Conservation (phyloP, 2,329 filamentous ascomycete genomes). For the Colletotrichum magnum region DNA sequence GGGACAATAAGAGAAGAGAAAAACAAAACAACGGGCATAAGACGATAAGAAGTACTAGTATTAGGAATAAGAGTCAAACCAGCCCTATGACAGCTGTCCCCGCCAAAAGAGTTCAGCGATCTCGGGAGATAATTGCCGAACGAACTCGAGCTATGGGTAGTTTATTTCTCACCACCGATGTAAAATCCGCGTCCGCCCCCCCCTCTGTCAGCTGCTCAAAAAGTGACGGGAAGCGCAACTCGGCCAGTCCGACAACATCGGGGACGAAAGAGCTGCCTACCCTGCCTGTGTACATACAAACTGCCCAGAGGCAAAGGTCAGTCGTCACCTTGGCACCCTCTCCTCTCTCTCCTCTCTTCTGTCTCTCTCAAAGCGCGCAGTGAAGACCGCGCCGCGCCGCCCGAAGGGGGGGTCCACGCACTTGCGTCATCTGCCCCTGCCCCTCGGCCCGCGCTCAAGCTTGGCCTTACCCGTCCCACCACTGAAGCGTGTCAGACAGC, state of each 20-base stretch:
- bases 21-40: neutral
- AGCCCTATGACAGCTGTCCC: no score
- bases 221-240: neutral
- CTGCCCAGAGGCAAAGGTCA: neutral
- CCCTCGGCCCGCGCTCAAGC: constrained; percentile 37
- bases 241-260: constrained; percentile 6
- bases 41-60: neutral
- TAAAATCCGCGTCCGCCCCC: neutral
- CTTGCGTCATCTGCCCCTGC: constrained; percentile 38
- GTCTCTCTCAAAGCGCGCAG: constrained; percentile 9
- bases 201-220: neutral
- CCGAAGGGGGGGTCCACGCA: constrained; percentile 30
- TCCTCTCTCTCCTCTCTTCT: neutral
- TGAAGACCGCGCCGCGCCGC: constrained; percentile 13
- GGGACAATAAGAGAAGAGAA: neutral
- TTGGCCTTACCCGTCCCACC: constrained; percentile 36
- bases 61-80: neutral
- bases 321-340: constrained; percentile 9
- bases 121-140: constrained; percentile 16
- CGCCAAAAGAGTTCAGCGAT: constrained; percentile 1
- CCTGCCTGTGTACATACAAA: no score
- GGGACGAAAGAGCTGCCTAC: neutral
- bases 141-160: constrained; percentile 16
- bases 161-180: constrained; percentile 11
- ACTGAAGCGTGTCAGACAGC: neutral